Evolutionary conservation across 2,329 filamentous ascomycete species (phyloP), one percentile per base, ranked within the genome.

Genomic region (Phaeosphaeriaceae sp.): DNA sequence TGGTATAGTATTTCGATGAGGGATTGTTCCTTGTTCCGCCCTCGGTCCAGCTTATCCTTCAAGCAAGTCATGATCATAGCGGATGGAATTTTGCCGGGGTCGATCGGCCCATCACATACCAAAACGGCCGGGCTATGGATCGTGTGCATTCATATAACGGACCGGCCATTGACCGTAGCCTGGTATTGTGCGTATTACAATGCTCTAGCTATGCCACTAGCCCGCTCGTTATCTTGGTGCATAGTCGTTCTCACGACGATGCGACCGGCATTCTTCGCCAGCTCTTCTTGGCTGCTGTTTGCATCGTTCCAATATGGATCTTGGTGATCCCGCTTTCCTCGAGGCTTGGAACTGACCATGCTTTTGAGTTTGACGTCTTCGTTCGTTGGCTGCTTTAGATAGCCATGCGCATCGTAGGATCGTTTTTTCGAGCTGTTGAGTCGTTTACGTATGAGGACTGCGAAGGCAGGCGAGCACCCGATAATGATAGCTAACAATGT

Each of bases 401-500:
- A 65, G 11, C 60, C 58, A 32, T 59, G 55, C 0, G 52, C 53
- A n/a, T 65, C 52, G 28, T 65, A 57, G 8, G 60, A 55, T 24
- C 53, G 19, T 24, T 52, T 60, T 35, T 59, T 60, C 30, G 49
- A 42, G 17, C 49, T 50, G 28, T 53, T 43, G 11, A 63, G 46
- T 8, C 48, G 51, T 21, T 56, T 61, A 9, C 58, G 63, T 32
- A 64, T 55, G 32, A 70, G 44, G 24, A 51, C 28, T 23, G 64
- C 63, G 15, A 59, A 55, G 2, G 52, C 52, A 11, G 56, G 52
- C 8, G 22, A 52, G 21, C 52, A 65, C 19, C 58, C 61, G 24
- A 69, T 69, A 7, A 68, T 61, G 28, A 68, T 51, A 32, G 59
- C 61, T 64, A 44, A 2, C 17, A n/a, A 17, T 22, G 15, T 35